Base-by-base conservation (phyloP, 441 rosid species). In the Populus tomentosa region DNA sequence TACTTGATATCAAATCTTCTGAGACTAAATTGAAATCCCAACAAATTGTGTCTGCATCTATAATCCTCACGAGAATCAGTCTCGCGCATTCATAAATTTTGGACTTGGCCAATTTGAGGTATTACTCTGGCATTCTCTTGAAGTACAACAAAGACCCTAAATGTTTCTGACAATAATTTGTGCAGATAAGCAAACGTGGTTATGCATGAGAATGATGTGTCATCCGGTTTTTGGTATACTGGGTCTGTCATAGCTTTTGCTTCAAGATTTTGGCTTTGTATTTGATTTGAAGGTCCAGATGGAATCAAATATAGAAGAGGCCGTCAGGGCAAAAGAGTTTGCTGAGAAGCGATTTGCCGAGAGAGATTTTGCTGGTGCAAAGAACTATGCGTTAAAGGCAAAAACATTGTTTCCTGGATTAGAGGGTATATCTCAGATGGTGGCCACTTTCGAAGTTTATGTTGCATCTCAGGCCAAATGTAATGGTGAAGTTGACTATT, bases 351-450 rank as follows among this genome's bases (percentile, higher is more conserved):
- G 92, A 80, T 95, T 92, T 87, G 84, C 78, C 3, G 97, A 95
- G 69, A 92, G 84, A 80, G 97, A 95, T 82, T 92, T 90, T 81
- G 72, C 86, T 1, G 86, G 89, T 1, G 99, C 99, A 1, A 94
- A 86, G 85, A 91, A 78, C 73, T 89, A 88, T 84, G 98, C 99
- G 4, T 75, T 91, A 77, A 92, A 91, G 83, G 98, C 99, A 28
- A 94, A 88, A 84, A 74, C 89, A 0, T 79, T 95, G 73, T 94
- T 79, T 82, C 98, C 99, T 10, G 97, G 84, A 74, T 81, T 94
- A 56, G 99, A 95, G 76, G 98, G 98, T 77, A 87, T 95, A 70
- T 85, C 98, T 74, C 98, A 95, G 80, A 92, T 95, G 98, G 87
- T 95, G 74, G 88, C 94, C 28, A 95, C 98, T 10, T 95, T 89